A percentile compares a stretch with the other conserved stretches of the same genome.
Evolutionary conservation across 1,139 yeast species (phyloP).

Genomic region (Geotrichum klebahnii): DNA sequence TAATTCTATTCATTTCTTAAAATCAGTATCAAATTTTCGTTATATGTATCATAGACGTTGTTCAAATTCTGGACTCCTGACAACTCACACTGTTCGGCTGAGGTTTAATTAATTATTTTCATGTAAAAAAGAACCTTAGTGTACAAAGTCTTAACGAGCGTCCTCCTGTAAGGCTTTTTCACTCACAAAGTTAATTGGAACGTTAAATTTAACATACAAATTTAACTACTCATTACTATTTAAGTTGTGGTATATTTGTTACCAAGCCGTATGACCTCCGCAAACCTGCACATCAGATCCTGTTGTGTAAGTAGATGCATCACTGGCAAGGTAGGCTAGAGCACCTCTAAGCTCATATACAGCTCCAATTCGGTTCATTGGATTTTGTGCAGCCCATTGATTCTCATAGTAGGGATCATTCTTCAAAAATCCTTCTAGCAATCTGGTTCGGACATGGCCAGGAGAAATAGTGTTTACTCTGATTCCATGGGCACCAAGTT

Average conservation of each 20-base stretch:
- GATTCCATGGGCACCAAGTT: constrained; percentile 44
- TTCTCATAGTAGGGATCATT: constrained; percentile 33
- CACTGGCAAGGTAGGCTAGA: constrained; percentile 63
- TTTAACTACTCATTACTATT: neutral
- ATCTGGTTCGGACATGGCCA: constrained; percentile 46
- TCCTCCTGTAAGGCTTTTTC: too few species aligned
- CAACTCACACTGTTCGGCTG: too few species aligned
- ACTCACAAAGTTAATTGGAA: too few species aligned
- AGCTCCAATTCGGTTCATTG: constrained; percentile 33
- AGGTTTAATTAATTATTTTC: too few species aligned
- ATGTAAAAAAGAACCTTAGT: too few species aligned
- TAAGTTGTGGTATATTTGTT: constrained; percentile 13
- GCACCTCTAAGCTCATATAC: constrained; percentile 68
- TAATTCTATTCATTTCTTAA: too few species aligned
- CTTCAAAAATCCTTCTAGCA: constrained; percentile 30
- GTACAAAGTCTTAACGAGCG: too few species aligned
- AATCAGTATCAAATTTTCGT: too few species aligned
- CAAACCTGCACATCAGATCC: constrained; percentile 75
- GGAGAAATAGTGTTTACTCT: constrained; percentile 56
- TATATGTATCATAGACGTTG: too few species aligned
- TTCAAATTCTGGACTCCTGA: too few species aligned
- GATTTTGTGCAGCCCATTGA: constrained; percentile 36
- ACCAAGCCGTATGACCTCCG: constrained; percentile 72
- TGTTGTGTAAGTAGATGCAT: constrained; percentile 72
- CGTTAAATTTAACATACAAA: neutral